Evolutionary conservation across 1,284 basidiomycete species (phyloP).

Genomic region (Neonothopanus nambi): DNA sequence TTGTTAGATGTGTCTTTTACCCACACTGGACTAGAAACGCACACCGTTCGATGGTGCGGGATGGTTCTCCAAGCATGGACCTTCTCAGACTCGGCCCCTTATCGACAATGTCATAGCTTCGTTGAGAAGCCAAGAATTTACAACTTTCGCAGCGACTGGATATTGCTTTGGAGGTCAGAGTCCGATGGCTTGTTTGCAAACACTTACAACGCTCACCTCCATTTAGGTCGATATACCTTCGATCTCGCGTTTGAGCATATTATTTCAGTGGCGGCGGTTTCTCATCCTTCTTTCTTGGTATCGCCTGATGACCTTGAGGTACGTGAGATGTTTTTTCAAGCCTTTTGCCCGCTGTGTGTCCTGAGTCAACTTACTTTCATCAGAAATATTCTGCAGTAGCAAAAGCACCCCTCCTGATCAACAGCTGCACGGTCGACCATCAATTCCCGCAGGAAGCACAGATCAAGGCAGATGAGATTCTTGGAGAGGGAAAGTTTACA

Average conservation of each 20-base stretch:
- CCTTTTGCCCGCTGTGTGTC: slow-evolving; percentile 24
- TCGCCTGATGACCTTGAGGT: slow-evolving; percentile 48
- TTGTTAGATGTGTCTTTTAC: no score
- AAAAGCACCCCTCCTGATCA: slow-evolving; percentile 61
- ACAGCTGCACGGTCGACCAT: slow-evolving; percentile 56
- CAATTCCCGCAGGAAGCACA: slow-evolving; percentile 51
- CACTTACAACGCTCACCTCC: slow-evolving; percentile 1
- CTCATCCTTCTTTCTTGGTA: slow-evolving; percentile 72
- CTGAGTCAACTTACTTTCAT: background rate
- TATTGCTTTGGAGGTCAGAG: slow-evolving; percentile 68
- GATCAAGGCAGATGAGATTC: slow-evolving; percentile 52
- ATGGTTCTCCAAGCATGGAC: slow-evolving; percentile 36
- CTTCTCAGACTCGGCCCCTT: slow-evolving; percentile 46
- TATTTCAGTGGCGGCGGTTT: slow-evolving; percentile 53
- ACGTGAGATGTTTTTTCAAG: background rate
- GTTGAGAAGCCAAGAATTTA: slow-evolving; percentile 60
- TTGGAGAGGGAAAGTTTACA: slow-evolving; percentile 53
- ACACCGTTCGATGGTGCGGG: background rate
- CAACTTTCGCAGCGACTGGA: slow-evolving; percentile 58
- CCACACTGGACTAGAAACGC: background rate
- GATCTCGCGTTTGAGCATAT: slow-evolving; percentile 65
- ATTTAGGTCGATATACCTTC: slow-evolving; percentile 56
- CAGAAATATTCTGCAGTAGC: slow-evolving; percentile 50
- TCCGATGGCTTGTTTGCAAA: slow-evolving; percentile 3
- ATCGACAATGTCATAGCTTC: slow-evolving; percentile 59